Evolutionary conservation across 805 yeast genomes (phyloP).

Genomic region (Isabelozyma rhagii): DNA sequence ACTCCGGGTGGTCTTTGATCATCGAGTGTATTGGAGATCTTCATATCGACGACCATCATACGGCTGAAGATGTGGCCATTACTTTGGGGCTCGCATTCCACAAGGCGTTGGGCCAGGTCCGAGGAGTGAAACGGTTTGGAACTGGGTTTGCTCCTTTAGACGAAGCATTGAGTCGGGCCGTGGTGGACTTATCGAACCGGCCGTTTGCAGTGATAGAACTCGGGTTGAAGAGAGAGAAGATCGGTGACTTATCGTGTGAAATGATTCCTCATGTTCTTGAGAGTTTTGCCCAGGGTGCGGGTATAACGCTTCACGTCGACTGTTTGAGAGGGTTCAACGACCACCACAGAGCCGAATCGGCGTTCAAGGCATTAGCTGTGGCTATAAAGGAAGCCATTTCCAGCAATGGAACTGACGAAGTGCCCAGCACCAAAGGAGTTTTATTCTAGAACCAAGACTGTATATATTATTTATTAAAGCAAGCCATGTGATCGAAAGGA

Average conservation of each 20-base stretch:
- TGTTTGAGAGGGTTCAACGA: constrained; percentile 91
- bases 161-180: constrained; percentile 93
- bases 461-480: too few species aligned
- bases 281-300: constrained; percentile 90
- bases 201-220: constrained; percentile 89
- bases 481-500: background rate
- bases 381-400: constrained; percentile 86
- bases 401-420: constrained; percentile 81
- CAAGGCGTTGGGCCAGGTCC: constrained; percentile 81
- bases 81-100: constrained; percentile 89
- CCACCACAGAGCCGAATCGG: constrained; percentile 94
- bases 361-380: constrained; percentile 92
- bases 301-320: constrained; percentile 90
- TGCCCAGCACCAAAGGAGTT: constrained; percentile 97
- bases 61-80: constrained; percentile 93
- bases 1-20: constrained; percentile 90
- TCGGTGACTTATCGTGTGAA: constrained; percentile 89
- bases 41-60: constrained; percentile 96
- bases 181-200: constrained; percentile 90
- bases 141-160: constrained; percentile 92
- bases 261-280: constrained; percentile 98
- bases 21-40: constrained; percentile 91
- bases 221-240: constrained; percentile 86
- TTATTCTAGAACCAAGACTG: constrained; percentile 44
- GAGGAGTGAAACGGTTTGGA: constrained; percentile 92